Conservation (phyloP, 805 yeast genomes). For the Priceomyces medius region DNA sequence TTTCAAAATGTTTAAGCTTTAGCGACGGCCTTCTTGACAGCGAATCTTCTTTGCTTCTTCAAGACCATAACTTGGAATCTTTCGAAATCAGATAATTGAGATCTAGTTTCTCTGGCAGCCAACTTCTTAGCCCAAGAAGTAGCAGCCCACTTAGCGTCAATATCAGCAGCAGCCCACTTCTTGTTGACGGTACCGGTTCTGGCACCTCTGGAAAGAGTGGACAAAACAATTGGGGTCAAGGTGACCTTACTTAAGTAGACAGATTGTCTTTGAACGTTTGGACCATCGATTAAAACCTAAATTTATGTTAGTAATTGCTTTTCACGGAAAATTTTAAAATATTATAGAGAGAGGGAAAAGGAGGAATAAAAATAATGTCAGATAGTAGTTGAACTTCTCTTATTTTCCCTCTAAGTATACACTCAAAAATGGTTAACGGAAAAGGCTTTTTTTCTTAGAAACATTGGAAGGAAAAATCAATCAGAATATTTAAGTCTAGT, state of each 20-base stretch:
- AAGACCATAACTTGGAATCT: slow-evolving; percentile 98
- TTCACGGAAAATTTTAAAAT: too few species aligned
- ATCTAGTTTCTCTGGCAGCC: slow-evolving; percentile 91
- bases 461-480: too few species aligned
- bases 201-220: slow-evolving; percentile 91
- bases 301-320: slow-evolving; percentile 25
- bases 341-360: too few species aligned
- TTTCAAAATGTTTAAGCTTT: slow-evolving; percentile 67
- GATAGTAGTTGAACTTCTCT: slow-evolving; percentile 1
- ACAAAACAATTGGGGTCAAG: slow-evolving; percentile 87
- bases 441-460: too few species aligned
- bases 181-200: slow-evolving; percentile 81
- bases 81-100: slow-evolving; percentile 93
- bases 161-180: slow-evolving; percentile 90
- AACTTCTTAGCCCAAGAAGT: slow-evolving; percentile 98
- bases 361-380: too few species aligned
- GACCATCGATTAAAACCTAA: slow-evolving; percentile 94
- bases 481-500: too few species aligned
- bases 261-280: slow-evolving; percentile 92
- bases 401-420: not conserved
- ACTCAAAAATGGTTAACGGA: too few species aligned
- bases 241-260: slow-evolving; percentile 82
- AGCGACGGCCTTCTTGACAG: slow-evolving; percentile 94
- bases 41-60: slow-evolving; percentile 95
- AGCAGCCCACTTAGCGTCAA: slow-evolving; percentile 87